Percentiles rank a stretch among this genome's conserved stretches.
These are phyloP conservation scores for Porcisia hertigi DNA, from an alignment of 208 protist genomes.

Conservation along the genomic window DNA sequence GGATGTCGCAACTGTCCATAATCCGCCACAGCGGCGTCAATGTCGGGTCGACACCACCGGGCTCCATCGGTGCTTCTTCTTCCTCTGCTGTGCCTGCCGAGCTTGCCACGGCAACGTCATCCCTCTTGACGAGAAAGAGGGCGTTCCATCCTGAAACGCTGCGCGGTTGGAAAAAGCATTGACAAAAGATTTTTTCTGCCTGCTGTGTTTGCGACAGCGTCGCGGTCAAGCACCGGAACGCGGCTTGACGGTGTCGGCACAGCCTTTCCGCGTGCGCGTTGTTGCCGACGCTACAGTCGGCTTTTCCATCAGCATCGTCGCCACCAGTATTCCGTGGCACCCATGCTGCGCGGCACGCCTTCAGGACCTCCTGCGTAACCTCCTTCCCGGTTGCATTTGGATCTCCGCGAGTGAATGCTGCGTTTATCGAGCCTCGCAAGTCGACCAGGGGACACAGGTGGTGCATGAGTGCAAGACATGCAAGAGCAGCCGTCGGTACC, in stretches of 20 bases:
- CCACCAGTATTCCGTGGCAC: background rate
- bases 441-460: conserved; percentile 21
- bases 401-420: conserved; percentile 30
- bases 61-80: background rate
- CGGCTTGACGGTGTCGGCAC: conserved; percentile 11
- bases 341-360: conserved; percentile 41
- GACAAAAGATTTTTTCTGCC: conserved; percentile 3
- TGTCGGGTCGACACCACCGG: background rate
- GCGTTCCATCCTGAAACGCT: conserved; percentile 1
- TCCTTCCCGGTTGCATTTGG: conserved; percentile 66
- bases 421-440: conserved; percentile 59
- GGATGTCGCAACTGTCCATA: background rate
- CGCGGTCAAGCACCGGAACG: conserved; percentile 8
- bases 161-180: conserved; percentile 7
- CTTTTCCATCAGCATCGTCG: background rate
- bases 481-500: conserved; percentile 58
- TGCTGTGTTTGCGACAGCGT: conserved; percentile 11
- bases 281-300: background rate
- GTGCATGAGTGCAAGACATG: conserved; percentile 79
- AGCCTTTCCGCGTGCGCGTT: conserved; percentile 21
- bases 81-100: background rate
- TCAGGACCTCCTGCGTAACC: conserved; percentile 76
- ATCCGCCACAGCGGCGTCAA: conserved; percentile 2
- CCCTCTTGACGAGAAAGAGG: background rate
- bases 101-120: background rate